phyloP scores from a whole-genome alignment of 352 stramenopile species.

The Phytophthora tubulina region DNA sequence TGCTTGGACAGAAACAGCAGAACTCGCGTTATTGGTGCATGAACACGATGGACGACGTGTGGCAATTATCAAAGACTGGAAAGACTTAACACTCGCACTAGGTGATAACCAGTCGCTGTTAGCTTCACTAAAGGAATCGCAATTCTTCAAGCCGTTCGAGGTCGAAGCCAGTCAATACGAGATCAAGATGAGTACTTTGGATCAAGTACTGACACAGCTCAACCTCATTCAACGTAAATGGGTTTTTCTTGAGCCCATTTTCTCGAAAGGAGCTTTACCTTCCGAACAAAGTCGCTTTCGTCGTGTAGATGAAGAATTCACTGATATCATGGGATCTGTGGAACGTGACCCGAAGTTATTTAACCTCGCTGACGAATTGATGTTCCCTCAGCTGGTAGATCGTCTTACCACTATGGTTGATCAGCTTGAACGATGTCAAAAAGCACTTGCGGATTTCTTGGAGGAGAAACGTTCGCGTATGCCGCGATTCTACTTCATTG shows the following conservation, averaged over 20 bases:
- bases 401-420: constrained; percentile 90
- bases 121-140: constrained; percentile 95
- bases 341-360: constrained; percentile 93
- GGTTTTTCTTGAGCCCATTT: constrained; percentile 98
- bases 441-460: constrained; percentile 94
- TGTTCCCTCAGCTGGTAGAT: constrained; percentile 90
- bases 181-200: constrained; percentile 88
- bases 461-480: constrained; percentile 94
- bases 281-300: constrained; percentile 92
- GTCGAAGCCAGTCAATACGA: constrained; percentile 92
- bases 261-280: constrained; percentile 93
- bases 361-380: constrained; percentile 91
- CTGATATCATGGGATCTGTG: constrained; percentile 92
- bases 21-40: constrained; percentile 90
- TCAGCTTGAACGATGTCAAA: constrained; percentile 95
- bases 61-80: constrained; percentile 96
- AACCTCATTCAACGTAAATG: constrained; percentile 96
- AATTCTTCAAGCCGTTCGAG: constrained; percentile 97
- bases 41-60: constrained; percentile 84
- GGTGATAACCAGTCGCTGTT: constrained; percentile 96
- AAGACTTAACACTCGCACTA: constrained; percentile 94
- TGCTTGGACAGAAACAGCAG: constrained; percentile 92
- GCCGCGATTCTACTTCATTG: constrained; percentile 98
- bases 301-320: constrained; percentile 95
- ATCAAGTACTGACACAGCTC: constrained; percentile 84